Conservation (phyloP, 1,284 basidiomycete species). For the Heterobasidion occidentale region DNA sequence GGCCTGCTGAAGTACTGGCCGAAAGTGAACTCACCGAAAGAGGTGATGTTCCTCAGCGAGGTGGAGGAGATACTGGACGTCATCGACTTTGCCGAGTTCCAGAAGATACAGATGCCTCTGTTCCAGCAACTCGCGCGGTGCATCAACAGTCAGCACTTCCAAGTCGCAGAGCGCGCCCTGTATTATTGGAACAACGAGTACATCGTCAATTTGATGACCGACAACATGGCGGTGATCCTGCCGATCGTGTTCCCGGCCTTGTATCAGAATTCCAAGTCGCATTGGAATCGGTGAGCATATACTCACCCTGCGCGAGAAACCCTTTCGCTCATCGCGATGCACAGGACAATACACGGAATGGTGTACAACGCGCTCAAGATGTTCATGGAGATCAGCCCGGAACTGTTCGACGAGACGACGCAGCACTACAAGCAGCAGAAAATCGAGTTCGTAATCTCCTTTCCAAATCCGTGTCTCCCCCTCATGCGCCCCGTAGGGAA, state of each 20-base stretch:
- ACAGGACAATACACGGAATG: conserved; percentile 96
- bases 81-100: conserved; percentile 94
- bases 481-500: conserved; percentile 44
- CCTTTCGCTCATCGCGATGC: conserved; percentile 7
- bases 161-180: conserved; percentile 91
- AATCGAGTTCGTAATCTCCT: conserved; percentile 54
- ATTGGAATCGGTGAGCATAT: conserved; percentile 91
- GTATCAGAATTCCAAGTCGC: conserved; percentile 93
- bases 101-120: conserved; percentile 90
- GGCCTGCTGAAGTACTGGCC: conserved; percentile 98
- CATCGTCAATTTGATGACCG: conserved; percentile 98
- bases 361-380: conserved; percentile 98
- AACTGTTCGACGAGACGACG: conserved; percentile 91
- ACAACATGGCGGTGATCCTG: conserved; percentile 84
- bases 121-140: conserved; percentile 96
- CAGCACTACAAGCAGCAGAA: conserved; percentile 90
- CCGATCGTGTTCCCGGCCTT: conserved; percentile 98
- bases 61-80: conserved; percentile 99
- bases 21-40: conserved; percentile 99
- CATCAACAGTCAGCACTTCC: conserved; percentile 99
- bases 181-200: conserved; percentile 99
- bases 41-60: conserved; percentile 99
- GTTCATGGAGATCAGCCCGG: conserved; percentile 99
- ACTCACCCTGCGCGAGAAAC: not conserved
- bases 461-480: conserved; percentile 8